Percentiles rank a stretch among this genome's conserved stretches.
Conservation (phyloP, 2,329 filamentous ascomycete species). For the Periglandula ipomoeae region DNA sequence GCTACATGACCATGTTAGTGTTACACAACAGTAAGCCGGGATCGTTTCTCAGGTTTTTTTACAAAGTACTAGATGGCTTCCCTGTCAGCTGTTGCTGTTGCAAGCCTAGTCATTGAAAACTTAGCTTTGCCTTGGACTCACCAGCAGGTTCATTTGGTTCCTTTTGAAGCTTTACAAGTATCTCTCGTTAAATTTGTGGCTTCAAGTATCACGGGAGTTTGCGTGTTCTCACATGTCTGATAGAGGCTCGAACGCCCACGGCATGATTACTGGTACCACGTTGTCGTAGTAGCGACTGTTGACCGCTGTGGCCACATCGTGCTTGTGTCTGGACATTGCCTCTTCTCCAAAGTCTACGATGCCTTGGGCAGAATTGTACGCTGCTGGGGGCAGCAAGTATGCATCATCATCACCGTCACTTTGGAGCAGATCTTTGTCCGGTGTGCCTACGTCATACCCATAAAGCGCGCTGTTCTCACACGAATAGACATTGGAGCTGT, state of each 20-base stretch:
- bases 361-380: slow-evolving; percentile 1
- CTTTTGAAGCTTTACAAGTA: slow-evolving; percentile 24
- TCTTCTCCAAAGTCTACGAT: slow-evolving; percentile 18
- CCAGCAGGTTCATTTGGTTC: slow-evolving; percentile 72
- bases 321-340: neutral
- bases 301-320: neutral
- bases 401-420: slow-evolving; percentile 1
- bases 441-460: neutral
- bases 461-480: neutral
- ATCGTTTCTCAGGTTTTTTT: slow-evolving; percentile 14
- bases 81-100: neutral
- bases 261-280: slow-evolving; percentile 52
- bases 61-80: slow-evolving; percentile 35
- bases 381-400: neutral
- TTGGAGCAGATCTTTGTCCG: neutral
- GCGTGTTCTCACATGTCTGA: slow-evolving; percentile 28
- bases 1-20: slow-evolving; percentile 17
- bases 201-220: neutral
- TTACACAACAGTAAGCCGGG: neutral
- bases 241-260: slow-evolving; percentile 37
- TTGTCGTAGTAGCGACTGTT: slow-evolving; percentile 53
- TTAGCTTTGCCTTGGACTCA: slow-evolving; percentile 16
- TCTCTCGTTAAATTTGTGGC: neutral
- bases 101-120: neutral
- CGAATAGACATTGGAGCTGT: neutral